phyloP scores from a whole-genome alignment of 805 yeast species.

The Tetrapisispora namnaoensis region DNA sequence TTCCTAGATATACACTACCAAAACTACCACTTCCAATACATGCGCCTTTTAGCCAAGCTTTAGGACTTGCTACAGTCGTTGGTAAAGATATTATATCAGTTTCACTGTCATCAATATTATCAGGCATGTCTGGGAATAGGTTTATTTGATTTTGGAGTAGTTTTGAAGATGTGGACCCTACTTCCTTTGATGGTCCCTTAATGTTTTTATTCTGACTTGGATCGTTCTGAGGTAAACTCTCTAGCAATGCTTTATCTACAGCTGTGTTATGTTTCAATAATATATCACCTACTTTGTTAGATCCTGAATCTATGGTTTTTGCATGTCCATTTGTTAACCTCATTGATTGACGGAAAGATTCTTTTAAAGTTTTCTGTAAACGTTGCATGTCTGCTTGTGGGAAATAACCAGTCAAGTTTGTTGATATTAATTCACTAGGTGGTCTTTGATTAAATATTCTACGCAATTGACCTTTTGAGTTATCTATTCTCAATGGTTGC shows the following conservation, averaged over 20 bases:
- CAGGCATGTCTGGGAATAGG: not conserved
- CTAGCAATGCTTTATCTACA: slow-evolving; percentile 39
- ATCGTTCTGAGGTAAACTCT: slow-evolving; percentile 23
- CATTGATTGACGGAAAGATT: slow-evolving; percentile 72
- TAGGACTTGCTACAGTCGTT: slow-evolving; percentile 43
- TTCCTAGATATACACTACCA: slow-evolving; percentile 87
- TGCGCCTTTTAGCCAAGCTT: slow-evolving; percentile 87
- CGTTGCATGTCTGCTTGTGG: slow-evolving; percentile 70
- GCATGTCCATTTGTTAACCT: slow-evolving; percentile 32
- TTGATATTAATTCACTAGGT: slow-evolving; percentile 82
- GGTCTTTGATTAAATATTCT: slow-evolving; percentile 80
- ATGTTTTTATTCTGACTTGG: slow-evolving; percentile 4
- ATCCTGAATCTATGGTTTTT: slow-evolving; percentile 21
- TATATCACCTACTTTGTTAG: slow-evolving; percentile 55
- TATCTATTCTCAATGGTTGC: slow-evolving; percentile 13
- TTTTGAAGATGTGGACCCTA: not conserved
- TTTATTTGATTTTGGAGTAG: not conserved
- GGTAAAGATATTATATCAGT: slow-evolving; percentile 26
- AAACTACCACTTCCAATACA: slow-evolving; percentile 91
- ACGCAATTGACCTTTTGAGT: slow-evolving; percentile 25
- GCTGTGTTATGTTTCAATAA: slow-evolving; percentile 46
- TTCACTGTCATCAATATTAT: slow-evolving; percentile 29
- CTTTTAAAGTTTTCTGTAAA: slow-evolving; percentile 70
- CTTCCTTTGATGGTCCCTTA: not conserved
- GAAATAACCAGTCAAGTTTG: slow-evolving; percentile 82